Percentiles rank a stretch among this genome's conserved stretches.
Evolutionary conservation across 2,329 filamentous ascomycete genomes (phyloP).

Genomic region (Talaromyces pinophilus): DNA sequence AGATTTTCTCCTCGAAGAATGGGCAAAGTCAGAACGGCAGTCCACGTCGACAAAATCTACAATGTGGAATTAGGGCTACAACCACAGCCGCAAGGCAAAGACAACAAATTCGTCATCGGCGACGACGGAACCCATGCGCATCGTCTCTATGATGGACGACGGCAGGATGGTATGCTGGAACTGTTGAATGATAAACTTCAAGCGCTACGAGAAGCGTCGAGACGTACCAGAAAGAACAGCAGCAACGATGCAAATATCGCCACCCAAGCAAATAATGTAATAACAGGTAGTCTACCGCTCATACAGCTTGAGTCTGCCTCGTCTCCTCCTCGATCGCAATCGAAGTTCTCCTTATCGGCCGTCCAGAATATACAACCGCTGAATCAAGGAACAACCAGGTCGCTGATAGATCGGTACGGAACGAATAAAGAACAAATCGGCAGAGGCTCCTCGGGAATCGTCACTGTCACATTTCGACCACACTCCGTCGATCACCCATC

Average conservation of each 20-base stretch:
- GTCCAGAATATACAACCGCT: not conserved
- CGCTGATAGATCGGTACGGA: conserved; percentile 21
- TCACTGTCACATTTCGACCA: conserved; percentile 85
- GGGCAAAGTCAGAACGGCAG: conserved; percentile 20
- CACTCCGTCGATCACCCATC: conserved; percentile 66
- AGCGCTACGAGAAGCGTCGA: conserved; percentile 4
- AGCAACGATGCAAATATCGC: not conserved
- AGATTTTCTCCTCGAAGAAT: not conserved
- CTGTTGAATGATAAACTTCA: conserved; percentile 22
- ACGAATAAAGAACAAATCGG: conserved; percentile 56
- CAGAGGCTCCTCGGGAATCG: conserved; percentile 86
- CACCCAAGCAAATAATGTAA: not conserved
- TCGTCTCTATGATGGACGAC: conserved; percentile 23
- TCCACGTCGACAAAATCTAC: conserved; percentile 15
- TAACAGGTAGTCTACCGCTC: not conserved
- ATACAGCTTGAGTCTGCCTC: conserved; percentile 10
- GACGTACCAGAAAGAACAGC: not conserved
- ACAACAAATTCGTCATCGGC: conserved; percentile 16
- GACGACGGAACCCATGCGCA: conserved; percentile 19
- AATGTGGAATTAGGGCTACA: conserved; percentile 17
- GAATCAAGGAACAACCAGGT: not conserved
- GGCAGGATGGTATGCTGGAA: conserved; percentile 21
- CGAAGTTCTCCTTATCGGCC: not conserved
- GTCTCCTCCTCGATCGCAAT: not conserved
- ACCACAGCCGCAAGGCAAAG: conserved; percentile 6